Conservation (phyloP, 805 yeast species). For the Myxozyma udenii region DNA sequence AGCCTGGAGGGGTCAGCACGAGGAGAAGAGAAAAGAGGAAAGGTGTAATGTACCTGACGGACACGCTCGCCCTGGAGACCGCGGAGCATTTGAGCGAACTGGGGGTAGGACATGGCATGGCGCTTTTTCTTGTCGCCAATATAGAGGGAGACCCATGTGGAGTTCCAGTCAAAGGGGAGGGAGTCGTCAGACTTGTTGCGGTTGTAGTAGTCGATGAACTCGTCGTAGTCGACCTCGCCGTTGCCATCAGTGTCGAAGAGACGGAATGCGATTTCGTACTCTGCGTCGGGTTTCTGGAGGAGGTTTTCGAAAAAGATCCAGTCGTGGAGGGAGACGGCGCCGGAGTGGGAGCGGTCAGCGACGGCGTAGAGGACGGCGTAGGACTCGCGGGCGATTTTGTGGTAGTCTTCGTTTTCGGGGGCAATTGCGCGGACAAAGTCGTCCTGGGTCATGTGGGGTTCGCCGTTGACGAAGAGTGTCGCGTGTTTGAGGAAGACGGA, state of each 20-base stretch:
- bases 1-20: constrained; percentile 29
- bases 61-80: constrained; percentile 49
- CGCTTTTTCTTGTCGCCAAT: constrained; percentile 41
- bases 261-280: constrained; percentile 49
- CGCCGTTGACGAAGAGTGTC: constrained; percentile 26
- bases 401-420: constrained; percentile 47
- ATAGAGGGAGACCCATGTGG: constrained; percentile 44
- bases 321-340: constrained; percentile 64
- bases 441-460: constrained; percentile 39
- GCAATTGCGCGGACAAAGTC: constrained; percentile 48
- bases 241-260: constrained; percentile 43
- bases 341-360: constrained; percentile 70
- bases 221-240: constrained; percentile 42
- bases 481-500: constrained; percentile 19
- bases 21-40: not conserved
- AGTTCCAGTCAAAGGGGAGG: constrained; percentile 46
- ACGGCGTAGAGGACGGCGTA: constrained; percentile 73
- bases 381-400: constrained; percentile 54
- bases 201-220: constrained; percentile 42
- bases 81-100: constrained; percentile 46
- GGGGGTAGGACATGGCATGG: constrained; percentile 42
- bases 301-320: constrained; percentile 68
- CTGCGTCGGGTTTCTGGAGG: constrained; percentile 55
- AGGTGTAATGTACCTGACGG: constrained; percentile 36
- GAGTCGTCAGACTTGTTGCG: constrained; percentile 38